Evolutionary conservation across 192 early-diverging fungal genomes (phyloP).

Genomic region (Linnemannia elongata): DNA sequence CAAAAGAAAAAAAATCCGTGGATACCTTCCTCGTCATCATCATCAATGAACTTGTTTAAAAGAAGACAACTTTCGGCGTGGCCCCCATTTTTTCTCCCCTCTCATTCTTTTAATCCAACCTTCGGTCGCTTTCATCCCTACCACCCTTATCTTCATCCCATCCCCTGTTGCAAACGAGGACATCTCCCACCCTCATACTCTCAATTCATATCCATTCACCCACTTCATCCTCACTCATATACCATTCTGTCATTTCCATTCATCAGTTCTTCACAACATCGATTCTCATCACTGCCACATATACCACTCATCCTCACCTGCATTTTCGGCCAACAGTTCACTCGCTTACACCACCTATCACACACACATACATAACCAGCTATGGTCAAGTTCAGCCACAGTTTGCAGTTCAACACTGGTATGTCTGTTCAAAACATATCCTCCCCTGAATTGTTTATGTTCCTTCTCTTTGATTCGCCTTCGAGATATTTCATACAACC

Average conservation of each 20-base stretch:
- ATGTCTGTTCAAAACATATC: background rate
- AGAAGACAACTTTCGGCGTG: background rate
- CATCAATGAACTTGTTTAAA: background rate
- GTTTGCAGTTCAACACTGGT: conserved; percentile 79
- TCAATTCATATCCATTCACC: background rate
- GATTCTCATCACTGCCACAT: background rate
- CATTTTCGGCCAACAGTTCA: background rate
- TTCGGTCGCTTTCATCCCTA: background rate
- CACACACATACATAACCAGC: background rate
- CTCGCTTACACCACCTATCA: background rate
- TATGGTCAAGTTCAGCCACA: conserved; percentile 84
- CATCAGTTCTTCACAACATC: background rate
- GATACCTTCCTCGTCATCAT: background rate
- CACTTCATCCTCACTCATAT: background rate
- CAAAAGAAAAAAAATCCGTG: background rate
- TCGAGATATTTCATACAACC: no score
- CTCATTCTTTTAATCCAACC: background rate
- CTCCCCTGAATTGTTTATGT: background rate
- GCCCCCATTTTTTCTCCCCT: background rate
- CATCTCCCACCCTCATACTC: background rate
- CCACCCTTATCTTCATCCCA: background rate
- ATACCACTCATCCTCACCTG: background rate
- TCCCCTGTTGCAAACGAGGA: background rate
- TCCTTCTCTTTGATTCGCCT: background rate
- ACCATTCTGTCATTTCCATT: background rate